These are phyloP conservation scores for Moricandia moricandioides DNA, from an alignment of 345 rosid species.

Conservation along the genomic window DNA sequence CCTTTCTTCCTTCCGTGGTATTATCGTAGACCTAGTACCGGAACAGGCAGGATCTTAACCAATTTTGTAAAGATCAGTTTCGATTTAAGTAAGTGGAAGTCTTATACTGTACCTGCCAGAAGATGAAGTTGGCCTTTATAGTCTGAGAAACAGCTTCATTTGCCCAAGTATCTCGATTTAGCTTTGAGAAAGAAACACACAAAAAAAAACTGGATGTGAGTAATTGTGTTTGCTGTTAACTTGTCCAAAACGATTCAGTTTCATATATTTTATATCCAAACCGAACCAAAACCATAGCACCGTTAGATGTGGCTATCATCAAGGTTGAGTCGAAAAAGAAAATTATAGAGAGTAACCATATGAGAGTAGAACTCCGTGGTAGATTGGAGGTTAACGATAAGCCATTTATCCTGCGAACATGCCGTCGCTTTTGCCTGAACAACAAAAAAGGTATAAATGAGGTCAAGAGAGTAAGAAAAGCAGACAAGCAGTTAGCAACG, in stretches of 20 bases:
- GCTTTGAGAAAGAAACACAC: conserved; percentile 53
- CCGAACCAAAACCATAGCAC: background rate
- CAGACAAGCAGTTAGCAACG: background rate
- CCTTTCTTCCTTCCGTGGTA: conserved; percentile 88
- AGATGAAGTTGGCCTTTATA: conserved; percentile 78
- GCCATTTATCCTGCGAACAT: conserved; percentile 88
- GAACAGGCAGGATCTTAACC: background rate
- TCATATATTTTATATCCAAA: background rate
- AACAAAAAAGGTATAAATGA: background rate
- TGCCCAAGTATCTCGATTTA: conserved; percentile 99
- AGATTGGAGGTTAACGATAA: conserved; percentile 92
- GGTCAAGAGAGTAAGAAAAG: background rate
- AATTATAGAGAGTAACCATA: conserved; percentile 41
- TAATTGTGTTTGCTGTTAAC: background rate
- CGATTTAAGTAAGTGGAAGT: background rate
- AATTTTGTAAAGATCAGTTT: conserved; percentile 8
- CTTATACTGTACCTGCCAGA: conserved; percentile 76
- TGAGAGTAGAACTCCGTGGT: conserved; percentile 91
- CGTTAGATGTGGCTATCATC: background rate
- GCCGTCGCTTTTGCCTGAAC: conserved; percentile 80
- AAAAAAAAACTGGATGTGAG: background rate
- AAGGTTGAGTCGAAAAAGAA: too few species aligned
- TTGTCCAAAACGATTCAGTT: background rate
- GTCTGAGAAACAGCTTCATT: conserved; percentile 95
- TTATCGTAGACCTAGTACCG: conserved; percentile 67